Conservation (phyloP, 352 stramenopile genomes). For the Plasmopara viticola region DNA sequence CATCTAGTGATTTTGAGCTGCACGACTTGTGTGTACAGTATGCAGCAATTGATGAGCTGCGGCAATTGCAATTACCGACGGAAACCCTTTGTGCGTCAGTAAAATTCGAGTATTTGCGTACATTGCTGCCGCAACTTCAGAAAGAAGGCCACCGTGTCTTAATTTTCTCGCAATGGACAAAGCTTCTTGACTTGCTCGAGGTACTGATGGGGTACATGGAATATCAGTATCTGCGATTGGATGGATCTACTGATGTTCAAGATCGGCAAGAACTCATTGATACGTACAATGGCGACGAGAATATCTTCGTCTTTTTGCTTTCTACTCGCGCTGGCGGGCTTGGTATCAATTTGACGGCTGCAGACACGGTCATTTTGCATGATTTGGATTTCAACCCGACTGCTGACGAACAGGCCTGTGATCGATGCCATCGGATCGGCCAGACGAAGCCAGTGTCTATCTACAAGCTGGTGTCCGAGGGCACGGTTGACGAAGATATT, state of each 20-base stretch:
- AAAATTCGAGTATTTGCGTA: constrained; percentile 91
- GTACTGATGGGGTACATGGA: constrained; percentile 73
- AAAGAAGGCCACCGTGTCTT: constrained; percentile 90
- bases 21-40: constrained; percentile 92
- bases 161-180: constrained; percentile 97
- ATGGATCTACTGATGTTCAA: constrained; percentile 69
- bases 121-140: constrained; percentile 83
- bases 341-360: constrained; percentile 96
- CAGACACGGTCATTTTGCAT: constrained; percentile 86
- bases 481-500: constrained; percentile 91
- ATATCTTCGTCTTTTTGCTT: constrained; percentile 95
- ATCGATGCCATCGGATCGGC: constrained; percentile 88
- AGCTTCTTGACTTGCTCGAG: constrained; percentile 91
- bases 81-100: constrained; percentile 89
- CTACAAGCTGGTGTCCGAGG: constrained; percentile 88
- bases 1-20: constrained; percentile 94
- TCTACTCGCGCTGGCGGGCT: constrained; percentile 96
- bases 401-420: constrained; percentile 81
- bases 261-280: constrained; percentile 80
- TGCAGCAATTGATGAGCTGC: constrained; percentile 64
- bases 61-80: constrained; percentile 77
- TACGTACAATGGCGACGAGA: constrained; percentile 83
- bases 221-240: constrained; percentile 71
- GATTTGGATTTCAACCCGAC: constrained; percentile 86
- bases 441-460: constrained; percentile 87